Evolutionary conservation across 2,329 filamentous ascomycete genomes (phyloP).

Genomic region (Pleoardoris graminearum): DNA sequence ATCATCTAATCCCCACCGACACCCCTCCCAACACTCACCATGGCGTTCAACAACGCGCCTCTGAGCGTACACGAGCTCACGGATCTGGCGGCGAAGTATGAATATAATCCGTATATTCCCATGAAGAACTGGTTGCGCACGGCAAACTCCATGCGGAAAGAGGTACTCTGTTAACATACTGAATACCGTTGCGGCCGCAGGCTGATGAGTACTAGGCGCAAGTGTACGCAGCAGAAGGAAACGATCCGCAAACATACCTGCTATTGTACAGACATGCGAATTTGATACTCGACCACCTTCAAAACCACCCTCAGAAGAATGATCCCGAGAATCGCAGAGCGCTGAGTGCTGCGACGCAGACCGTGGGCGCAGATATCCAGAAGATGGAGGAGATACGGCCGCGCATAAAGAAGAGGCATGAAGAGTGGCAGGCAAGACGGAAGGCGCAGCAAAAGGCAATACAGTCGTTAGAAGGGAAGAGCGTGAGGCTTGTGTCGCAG

Average conservation of each 20-base stretch:
- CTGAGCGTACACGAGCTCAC: conserved; percentile 77
- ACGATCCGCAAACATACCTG: conserved; percentile 85
- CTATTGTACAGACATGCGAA: conserved; percentile 87
- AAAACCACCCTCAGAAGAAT: conserved; percentile 74
- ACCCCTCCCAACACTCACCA: conserved; percentile 15
- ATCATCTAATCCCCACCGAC: conserved; percentile 3
- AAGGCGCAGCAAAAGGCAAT: conserved; percentile 31
- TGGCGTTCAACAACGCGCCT: conserved; percentile 53
- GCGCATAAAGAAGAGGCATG: conserved; percentile 70
- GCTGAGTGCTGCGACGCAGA: conserved; percentile 61
- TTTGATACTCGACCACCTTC: conserved; percentile 76
- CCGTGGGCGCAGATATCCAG: conserved; percentile 66
- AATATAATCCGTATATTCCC: conserved; percentile 75
- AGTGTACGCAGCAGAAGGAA: conserved; percentile 83
- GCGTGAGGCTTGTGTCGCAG: conserved; percentile 16
- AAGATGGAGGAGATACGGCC: conserved; percentile 80
- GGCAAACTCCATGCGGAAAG: conserved; percentile 75
- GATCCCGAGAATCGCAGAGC: conserved; percentile 61
- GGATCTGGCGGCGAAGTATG: conserved; percentile 74
- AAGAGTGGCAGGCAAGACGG: conserved; percentile 48
- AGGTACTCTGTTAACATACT: too few relatives aligned
- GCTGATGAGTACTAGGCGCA: conserved; percentile 62
- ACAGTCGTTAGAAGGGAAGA: conserved; percentile 30
- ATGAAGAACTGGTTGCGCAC: conserved; percentile 82
- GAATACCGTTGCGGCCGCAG: conserved; percentile 35